phyloP scores from a whole-genome alignment of 257 asterid genomes.

The Galeopsis tetrahit region DNA sequence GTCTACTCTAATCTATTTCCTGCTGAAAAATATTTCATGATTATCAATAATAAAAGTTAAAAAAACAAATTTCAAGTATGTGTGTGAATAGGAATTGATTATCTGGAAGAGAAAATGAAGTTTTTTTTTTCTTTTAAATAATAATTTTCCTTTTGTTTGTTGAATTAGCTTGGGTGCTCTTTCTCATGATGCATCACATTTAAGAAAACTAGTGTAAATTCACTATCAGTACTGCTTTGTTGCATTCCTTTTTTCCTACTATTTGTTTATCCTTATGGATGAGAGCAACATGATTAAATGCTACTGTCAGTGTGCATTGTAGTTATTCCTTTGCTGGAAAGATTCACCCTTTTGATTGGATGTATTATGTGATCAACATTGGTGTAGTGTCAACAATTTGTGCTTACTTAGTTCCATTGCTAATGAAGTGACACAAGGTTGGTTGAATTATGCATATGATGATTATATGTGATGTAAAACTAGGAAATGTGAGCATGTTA shows the following conservation, averaged over 20 bases:
- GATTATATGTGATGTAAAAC: neutral
- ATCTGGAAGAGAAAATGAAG: neutral
- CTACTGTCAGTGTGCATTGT: neutral
- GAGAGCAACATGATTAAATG: neutral
- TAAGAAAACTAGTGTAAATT: neutral
- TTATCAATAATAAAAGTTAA: neutral
- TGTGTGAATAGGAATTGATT: neutral
- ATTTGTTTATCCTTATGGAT: neutral
- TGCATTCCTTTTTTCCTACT: neutral
- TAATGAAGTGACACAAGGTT: neutral
- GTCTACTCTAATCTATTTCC: neutral
- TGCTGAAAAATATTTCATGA: neutral
- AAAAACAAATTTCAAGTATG: neutral
- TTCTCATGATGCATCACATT: neutral
- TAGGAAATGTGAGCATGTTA: neutral
- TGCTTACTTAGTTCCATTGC: neutral
- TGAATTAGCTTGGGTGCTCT: constrained; percentile 4
- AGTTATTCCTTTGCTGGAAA: neutral
- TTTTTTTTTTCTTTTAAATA: neutral
- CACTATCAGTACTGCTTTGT: neutral
- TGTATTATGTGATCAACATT: neutral
- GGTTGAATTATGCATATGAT: neutral
- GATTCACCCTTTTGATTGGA: neutral
- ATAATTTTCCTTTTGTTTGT: neutral
- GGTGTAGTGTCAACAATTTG: neutral